Evolutionary conservation across 2,329 filamentous ascomycete species (phyloP).

Genomic region (Tothia fuscella): DNA sequence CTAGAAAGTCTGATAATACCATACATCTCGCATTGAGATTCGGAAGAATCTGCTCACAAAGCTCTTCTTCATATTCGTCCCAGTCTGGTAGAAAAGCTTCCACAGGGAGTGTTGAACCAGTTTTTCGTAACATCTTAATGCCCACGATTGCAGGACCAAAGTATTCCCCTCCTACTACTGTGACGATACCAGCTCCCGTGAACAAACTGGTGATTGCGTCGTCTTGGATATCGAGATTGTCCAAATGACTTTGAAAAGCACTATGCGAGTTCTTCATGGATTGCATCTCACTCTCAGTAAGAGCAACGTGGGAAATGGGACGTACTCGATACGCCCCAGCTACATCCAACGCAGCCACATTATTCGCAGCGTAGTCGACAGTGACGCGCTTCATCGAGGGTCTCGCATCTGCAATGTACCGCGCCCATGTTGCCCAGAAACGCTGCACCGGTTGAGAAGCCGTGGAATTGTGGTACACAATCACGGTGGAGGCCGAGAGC

Average conservation of each 20-base stretch:
- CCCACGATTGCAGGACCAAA: constrained; percentile 33
- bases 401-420: background rate
- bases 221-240: constrained; percentile 5
- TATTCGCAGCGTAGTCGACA: background rate
- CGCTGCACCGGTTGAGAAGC: background rate
- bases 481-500: too few relatives aligned
- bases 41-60: constrained; percentile 33
- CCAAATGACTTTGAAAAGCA: background rate
- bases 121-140: constrained; percentile 33
- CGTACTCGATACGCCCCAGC: background rate
- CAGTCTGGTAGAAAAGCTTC: constrained; percentile 33
- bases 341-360: background rate
- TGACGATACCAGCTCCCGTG: constrained; percentile 21
- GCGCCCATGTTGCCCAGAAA: constrained; percentile 6
- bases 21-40: constrained; percentile 31
- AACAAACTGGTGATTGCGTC: constrained; percentile 11
- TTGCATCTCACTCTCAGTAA: constrained; percentile 2
- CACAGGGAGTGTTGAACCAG: constrained; percentile 31
- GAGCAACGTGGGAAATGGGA: constrained; percentile 2
- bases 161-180: constrained; percentile 30
- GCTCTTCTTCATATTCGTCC: constrained; percentile 29
- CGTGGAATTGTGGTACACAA: constrained; percentile 4
- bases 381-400: background rate
- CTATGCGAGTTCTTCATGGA: constrained; percentile 2
- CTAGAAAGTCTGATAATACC: constrained; percentile 32